Evolutionary conservation across 176 grass and related monocot genomes (phyloP), one percentile per base, ranked within the genome.

Genomic region (Avena eriantha): DNA sequence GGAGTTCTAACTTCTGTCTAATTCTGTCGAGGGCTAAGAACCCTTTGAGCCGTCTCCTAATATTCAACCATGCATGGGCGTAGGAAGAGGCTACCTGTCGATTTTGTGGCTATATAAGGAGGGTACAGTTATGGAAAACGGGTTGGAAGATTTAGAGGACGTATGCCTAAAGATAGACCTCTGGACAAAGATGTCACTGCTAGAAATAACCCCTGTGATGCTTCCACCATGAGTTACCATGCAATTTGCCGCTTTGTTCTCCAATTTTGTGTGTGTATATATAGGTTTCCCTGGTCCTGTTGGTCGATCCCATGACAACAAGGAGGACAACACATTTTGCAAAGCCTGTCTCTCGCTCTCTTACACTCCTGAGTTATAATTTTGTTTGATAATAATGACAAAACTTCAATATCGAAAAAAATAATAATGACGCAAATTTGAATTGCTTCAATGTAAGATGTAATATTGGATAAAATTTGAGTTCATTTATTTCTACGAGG

Each of bases 161-260:
- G 48, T 72, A 66, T 66, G 33, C 73, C 90, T 91, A 91, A 88
- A 91, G 22, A 88, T 88, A 88, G 82, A 2, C 77, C n/a, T 76
- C 50, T 54, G 76, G 69, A 9, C 60, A 70, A 81, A 54, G 5
- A 71, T 83, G 69, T 53, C 81, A 26, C 15, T 36, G n/a, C 75
- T 78, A 8, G 60, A 87, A 87, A 84, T 84, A 80, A 84, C 70
- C 29, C 3, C 72, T 21, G 14, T 12, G 14, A 17, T 66, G 14
- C 49, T 58, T 78, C n/a, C 39, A 51, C 83, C 80, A 48, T 65
- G 65, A 73, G 33, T 73, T 81, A 24, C 63, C 67, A 47, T 26
- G 68, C 11, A 47, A 36, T 76, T 63, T 76, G 16, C 26, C 4
- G 17, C 65, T 83, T 66, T 26, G 15, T 12, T 3, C 23, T 73